A percentile compares a stretch with the other conserved stretches of the same genome.
phyloP scores from a whole-genome alignment of 2,329 filamentous ascomycete species.

The Botrytis elliptica region DNA sequence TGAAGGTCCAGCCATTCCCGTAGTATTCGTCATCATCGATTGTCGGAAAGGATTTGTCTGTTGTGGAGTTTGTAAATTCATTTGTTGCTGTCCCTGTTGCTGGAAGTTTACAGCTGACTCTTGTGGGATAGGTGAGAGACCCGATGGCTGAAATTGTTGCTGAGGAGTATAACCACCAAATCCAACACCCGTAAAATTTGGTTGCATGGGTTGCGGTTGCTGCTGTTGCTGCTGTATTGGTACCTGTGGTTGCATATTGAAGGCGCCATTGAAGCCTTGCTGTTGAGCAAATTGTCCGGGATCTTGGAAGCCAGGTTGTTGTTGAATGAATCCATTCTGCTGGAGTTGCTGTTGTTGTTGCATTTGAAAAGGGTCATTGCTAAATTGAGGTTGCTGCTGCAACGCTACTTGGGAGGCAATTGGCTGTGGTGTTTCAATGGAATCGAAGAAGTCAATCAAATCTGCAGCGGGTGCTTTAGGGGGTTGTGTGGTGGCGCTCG shows the following conservation, averaged over 20 bases:
- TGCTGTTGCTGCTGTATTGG: slow-evolving; percentile 36
- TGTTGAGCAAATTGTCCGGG: slow-evolving; percentile 46
- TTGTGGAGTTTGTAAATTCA: slow-evolving; percentile 48
- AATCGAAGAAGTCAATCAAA: slow-evolving; percentile 92
- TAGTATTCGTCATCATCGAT: slow-evolving; percentile 69
- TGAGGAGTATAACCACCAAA: slow-evolving; percentile 79
- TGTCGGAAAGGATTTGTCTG: slow-evolving; percentile 92
- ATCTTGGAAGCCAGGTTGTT: slow-evolving; percentile 44
- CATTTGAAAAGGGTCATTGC: slow-evolving; percentile 33
- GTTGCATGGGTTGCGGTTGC: slow-evolving; percentile 51
- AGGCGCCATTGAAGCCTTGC: slow-evolving; percentile 37
- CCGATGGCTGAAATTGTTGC: slow-evolving; percentile 55
- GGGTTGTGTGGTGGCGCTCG: slow-evolving; percentile 43
- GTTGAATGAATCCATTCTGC: slow-evolving; percentile 44
- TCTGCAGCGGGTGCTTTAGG: slow-evolving; percentile 68
- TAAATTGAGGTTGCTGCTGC: slow-evolving; percentile 40
- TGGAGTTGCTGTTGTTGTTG: slow-evolving; percentile 43
- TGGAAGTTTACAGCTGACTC: slow-evolving; percentile 54
- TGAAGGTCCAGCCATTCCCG: slow-evolving; percentile 46
- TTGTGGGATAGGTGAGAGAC: slow-evolving; percentile 58
- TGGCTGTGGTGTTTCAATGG: slow-evolving; percentile 82
- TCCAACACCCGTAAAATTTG: slow-evolving; percentile 69
- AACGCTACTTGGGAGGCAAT: slow-evolving; percentile 51
- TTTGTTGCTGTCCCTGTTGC: slow-evolving; percentile 43
- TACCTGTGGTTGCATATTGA: slow-evolving; percentile 29